Percentiles rank a stretch among this genome's conserved stretches.
phyloP scores from a whole-genome alignment of 164 flowering plant genomes.

The Aristolochia californica region DNA sequence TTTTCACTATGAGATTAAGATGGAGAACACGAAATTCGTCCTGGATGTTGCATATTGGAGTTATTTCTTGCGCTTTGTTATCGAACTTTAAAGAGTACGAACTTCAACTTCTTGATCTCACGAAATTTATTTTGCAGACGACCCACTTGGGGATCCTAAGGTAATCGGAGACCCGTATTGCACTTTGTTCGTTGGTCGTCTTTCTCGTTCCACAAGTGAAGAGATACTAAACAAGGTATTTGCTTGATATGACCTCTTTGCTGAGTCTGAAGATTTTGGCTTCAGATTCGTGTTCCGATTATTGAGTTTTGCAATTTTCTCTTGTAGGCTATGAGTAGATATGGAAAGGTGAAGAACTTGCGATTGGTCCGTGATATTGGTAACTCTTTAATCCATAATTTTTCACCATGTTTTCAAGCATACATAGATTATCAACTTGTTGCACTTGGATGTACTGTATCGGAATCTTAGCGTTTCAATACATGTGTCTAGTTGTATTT shows the following conservation, averaged over 20 bases:
- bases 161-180: constrained; percentile 73
- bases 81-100: no score
- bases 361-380: constrained; percentile 85
- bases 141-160: constrained; percentile 84
- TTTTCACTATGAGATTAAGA: no score
- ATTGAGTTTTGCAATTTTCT: neutral
- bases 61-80: no score
- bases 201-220: constrained; percentile 64
- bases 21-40: no score
- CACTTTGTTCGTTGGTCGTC: constrained; percentile 77
- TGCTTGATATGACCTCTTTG: neutral
- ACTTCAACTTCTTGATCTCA: no score
- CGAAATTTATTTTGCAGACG: constrained; percentile 37
- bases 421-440: neutral
- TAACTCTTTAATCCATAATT: constrained; percentile 10
- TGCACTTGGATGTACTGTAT: no score
- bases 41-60: no score
- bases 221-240: constrained; percentile 60
- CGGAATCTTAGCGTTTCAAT: neutral
- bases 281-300: neutral
- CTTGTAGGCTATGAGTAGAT: constrained; percentile 69
- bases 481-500: neutral
- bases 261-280: neutral
- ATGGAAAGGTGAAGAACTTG: constrained; percentile 69
- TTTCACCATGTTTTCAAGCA: neutral